Percentiles rank a stretch among this genome's conserved stretches.
These are phyloP conservation scores for Sporothrix luriei DNA, from an alignment of 2,329 filamentous ascomycete species.

Conservation along the genomic window DNA sequence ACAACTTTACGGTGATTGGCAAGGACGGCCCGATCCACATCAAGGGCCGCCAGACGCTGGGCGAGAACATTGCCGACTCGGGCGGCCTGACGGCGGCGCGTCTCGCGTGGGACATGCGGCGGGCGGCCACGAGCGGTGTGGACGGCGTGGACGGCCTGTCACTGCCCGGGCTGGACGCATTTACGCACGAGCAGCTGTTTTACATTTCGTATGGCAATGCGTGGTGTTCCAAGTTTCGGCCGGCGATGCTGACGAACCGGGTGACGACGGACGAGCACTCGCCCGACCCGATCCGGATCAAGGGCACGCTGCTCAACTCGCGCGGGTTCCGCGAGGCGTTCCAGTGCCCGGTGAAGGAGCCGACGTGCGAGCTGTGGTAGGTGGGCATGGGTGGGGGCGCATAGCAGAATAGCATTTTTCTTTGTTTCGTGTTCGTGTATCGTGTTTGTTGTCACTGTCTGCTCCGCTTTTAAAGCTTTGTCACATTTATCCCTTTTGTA, in stretches of 20 bases:
- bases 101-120: constrained; percentile 65
- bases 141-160: constrained; percentile 34
- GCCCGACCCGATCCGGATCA: constrained; percentile 62
- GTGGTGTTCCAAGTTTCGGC: constrained; percentile 68
- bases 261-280: constrained; percentile 68
- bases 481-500: constrained; percentile 3
- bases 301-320: constrained; percentile 68
- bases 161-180: constrained; percentile 62
- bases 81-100: constrained; percentile 66
- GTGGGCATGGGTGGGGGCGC: not conserved
- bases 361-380: constrained; percentile 70
- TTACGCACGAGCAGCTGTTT: constrained; percentile 69
- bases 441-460: not conserved
- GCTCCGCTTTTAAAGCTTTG: not conserved
- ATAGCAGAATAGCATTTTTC: not conserved
- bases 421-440: not conserved
- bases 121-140: constrained; percentile 37
- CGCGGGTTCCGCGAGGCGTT: constrained; percentile 69
- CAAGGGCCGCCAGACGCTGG: constrained; percentile 64
- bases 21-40: constrained; percentile 61
- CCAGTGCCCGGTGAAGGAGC: constrained; percentile 65
- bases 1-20: constrained; percentile 60
- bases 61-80: constrained; percentile 73
- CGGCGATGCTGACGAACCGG: constrained; percentile 58
- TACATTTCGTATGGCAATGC: constrained; percentile 66